A percentile compares a stretch with the other conserved stretches of the same genome.
phyloP scores from a whole-genome alignment of 805 yeast genomes.

The Saturnispora zaruensis region DNA sequence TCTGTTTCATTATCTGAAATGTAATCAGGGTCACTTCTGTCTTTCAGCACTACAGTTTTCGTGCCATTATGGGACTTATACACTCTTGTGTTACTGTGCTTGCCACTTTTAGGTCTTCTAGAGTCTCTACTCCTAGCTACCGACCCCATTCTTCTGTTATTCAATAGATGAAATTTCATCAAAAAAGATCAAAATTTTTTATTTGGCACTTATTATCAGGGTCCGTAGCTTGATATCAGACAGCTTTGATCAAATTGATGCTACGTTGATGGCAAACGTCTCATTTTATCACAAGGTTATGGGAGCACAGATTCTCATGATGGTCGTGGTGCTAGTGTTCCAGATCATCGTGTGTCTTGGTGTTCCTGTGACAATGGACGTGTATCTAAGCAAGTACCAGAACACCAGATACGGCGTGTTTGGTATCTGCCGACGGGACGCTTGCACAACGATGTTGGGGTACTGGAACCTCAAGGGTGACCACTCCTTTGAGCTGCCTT shows the following conservation, averaged over 20 bases:
- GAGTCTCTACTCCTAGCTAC: slow-evolving; percentile 2
- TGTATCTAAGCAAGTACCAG: slow-evolving; percentile 42
- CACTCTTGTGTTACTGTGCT: not conserved
- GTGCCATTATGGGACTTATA: not conserved
- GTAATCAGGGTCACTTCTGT: slow-evolving; percentile 17
- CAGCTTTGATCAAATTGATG: not conserved
- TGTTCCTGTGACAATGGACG: slow-evolving; percentile 44
- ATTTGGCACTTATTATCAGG: not conserved
- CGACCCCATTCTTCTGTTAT: slow-evolving; percentile 1
- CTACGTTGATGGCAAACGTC: not conserved
- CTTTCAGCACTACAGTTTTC: slow-evolving; percentile 23
- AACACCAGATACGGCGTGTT: slow-evolving; percentile 58
- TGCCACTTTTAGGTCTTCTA: not conserved
- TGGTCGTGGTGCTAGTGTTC: slow-evolving; percentile 34
- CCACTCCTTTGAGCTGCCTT: slow-evolving; percentile 37
- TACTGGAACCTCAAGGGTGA: slow-evolving; percentile 23
- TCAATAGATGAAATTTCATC: not conserved
- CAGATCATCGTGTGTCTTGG: slow-evolving; percentile 53
- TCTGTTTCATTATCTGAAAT: slow-evolving; percentile 18
- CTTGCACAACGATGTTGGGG: slow-evolving; percentile 38
- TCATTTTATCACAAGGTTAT: slow-evolving; percentile 4
- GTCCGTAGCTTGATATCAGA: not conserved
- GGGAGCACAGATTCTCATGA: not conserved
- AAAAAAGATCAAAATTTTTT: not conserved
- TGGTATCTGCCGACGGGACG: slow-evolving; percentile 48